Base-by-base conservation (phyloP, 805 yeast species). In the Kuraishia ogatae region DNA sequence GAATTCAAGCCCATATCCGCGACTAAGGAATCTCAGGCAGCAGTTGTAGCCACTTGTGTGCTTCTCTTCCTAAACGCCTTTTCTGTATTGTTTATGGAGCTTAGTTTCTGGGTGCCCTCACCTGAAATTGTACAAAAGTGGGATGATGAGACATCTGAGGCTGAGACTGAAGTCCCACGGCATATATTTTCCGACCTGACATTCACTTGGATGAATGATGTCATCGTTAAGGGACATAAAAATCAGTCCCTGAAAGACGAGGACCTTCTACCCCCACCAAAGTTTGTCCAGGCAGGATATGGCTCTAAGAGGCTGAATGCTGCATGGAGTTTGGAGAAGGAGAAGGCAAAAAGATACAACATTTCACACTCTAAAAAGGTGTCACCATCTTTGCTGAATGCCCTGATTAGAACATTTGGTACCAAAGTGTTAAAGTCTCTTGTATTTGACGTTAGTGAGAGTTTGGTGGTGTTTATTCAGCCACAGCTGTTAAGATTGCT, bases 171-270 rank as follows among this genome's bases (percentile, higher is more conserved):
- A 1, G 70, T 70, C 51, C 56, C 57, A 1, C 66, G 90, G 13
- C 84, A 92, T 65, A 72, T 91, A 17, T 81, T 93, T 59, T 85
- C 96, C 2, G 75, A 80, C 53, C 73, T 93, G 53, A 85, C 96
- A 0, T 93, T 94, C 67, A 72, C 84, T 26, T 94, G 99, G 98
- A 89, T 94, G 96, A 83, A 90, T 21, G 83, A 80, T 1, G 72
- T 94, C 63, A 89, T 94, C 85, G 80, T 73, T 60, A 81, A 81
- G 54, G 98, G 98, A 1, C 71, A 71, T 51, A 59, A 60, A 19
- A 73, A 71, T 35, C 60, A 65, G 23, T 62, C 66, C 2, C 54
- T 71, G 39, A 68, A 66, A 39, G 72, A 74, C 39, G 67, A 71
- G 7, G 74, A 76, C 51, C 62, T 78, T 55, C 79, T 80, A 1